A percentile compares a stretch with the other conserved stretches of the same genome.
Conservation (phyloP, 106 monocot species). For the Acorus calamus region DNA sequence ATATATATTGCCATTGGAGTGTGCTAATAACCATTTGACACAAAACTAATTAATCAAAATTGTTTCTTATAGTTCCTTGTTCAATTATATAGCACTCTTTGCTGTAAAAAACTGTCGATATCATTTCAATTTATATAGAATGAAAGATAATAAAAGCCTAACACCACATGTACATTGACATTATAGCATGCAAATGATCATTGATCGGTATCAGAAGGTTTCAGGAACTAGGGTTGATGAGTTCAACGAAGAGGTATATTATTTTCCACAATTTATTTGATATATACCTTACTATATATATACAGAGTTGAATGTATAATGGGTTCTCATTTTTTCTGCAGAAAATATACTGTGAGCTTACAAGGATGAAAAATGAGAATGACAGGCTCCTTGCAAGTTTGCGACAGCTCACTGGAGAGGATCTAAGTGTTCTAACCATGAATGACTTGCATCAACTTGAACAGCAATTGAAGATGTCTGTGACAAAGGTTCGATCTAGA, state of each 20-base stretch:
- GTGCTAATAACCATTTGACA: no score
- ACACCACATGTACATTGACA: no score
- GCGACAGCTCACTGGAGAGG: slow-evolving; percentile 47
- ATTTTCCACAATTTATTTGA: no score
- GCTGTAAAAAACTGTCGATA: no score
- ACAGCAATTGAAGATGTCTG: slow-evolving; percentile 50
- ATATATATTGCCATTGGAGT: no score
- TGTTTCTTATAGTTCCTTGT: no score
- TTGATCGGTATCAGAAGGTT: slow-evolving; percentile 46
- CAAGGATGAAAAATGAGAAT: slow-evolving; percentile 53
- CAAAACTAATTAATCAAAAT: no score
- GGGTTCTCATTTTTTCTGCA: not conserved
- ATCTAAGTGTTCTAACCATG: slow-evolving; percentile 29
- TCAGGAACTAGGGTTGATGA: slow-evolving; percentile 35
- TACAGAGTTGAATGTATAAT: not conserved
- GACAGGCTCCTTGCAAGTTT: slow-evolving; percentile 53
- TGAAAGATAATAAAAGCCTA: no score
- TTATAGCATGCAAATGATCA: slow-evolving; percentile 9
- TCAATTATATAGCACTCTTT: no score
- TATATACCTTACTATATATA: no score
- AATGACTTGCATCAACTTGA: slow-evolving; percentile 57
- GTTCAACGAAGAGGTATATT: not conserved
- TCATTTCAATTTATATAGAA: no score
- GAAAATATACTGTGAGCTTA: slow-evolving; percentile 54
- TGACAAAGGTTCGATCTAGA: slow-evolving; percentile 45